phyloP scores from a whole-genome alignment of 2,329 filamentous ascomycete species.

The Epicoccum nigrum region DNA sequence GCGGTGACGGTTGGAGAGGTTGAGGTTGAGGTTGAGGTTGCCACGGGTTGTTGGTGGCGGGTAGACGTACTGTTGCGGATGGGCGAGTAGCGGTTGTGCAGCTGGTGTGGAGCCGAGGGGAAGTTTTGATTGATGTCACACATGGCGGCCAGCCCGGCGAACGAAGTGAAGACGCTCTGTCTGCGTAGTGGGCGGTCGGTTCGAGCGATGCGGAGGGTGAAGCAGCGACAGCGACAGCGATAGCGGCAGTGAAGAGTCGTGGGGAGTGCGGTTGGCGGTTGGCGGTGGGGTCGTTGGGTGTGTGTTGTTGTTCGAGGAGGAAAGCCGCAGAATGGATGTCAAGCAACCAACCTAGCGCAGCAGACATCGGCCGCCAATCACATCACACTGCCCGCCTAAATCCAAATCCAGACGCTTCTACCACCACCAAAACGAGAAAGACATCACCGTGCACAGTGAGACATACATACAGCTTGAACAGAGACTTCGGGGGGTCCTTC shows the following conservation, averaged over 20 bases:
- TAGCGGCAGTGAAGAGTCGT: constrained; percentile 1
- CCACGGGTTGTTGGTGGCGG: too few relatives aligned
- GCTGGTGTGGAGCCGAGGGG: constrained; percentile 66
- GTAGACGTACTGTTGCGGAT: constrained; percentile 62
- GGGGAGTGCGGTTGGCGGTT: constrained; percentile 3
- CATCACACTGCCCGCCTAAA: not conserved
- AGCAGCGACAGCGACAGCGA: not conserved
- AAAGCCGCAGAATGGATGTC: constrained; percentile 23
- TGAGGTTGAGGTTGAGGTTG: too few relatives aligned
- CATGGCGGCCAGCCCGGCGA: constrained; percentile 37
- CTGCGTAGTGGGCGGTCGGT: constrained; percentile 13
- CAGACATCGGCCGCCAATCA: constrained; percentile 5
- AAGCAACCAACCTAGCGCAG: constrained; percentile 6
- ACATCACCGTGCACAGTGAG: too few relatives aligned
- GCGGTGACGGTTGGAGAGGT: too few relatives aligned
- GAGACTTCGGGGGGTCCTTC: constrained; percentile 31
- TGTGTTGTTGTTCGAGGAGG: constrained; percentile 31
- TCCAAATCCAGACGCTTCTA: not conserved
- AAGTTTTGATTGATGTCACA: constrained; percentile 69
- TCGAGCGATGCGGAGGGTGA: not conserved
- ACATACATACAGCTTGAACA: too few relatives aligned
- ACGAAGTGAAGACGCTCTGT: constrained; percentile 24
- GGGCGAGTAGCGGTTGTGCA: constrained; percentile 65
- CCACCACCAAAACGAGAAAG: constrained; percentile 10
- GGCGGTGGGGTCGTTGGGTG: constrained; percentile 16